These are phyloP conservation scores for Macrolepiota albuminosa DNA, from an alignment of 768 basidiomycete genomes.

Conservation along the genomic window DNA sequence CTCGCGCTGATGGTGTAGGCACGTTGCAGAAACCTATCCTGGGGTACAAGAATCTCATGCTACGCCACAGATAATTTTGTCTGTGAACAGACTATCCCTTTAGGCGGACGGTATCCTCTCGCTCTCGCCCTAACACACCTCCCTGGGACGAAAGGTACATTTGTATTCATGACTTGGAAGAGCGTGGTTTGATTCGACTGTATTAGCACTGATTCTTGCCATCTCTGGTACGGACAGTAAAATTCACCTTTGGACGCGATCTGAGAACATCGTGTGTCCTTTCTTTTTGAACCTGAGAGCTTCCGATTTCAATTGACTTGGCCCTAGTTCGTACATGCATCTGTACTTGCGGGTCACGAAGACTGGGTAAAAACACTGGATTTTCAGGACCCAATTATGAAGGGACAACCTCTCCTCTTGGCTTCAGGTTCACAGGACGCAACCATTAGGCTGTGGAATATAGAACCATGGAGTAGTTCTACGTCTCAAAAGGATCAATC, in stretches of 20 bases:
- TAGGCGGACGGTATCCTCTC: slow-evolving; percentile 72
- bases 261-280: slow-evolving; percentile 46
- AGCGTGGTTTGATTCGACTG: neutral
- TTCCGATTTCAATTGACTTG: neutral
- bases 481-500: slow-evolving; percentile 11
- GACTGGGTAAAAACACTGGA: slow-evolving; percentile 90
- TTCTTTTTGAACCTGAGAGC: neutral
- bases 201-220: slow-evolving; percentile 63
- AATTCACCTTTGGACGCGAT: slow-evolving; percentile 74
- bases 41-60: slow-evolving; percentile 5
- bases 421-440: slow-evolving; percentile 96
- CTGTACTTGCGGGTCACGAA: slow-evolving; percentile 77
- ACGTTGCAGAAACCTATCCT: slow-evolving; percentile 9
- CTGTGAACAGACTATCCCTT: slow-evolving; percentile 53
- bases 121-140: slow-evolving; percentile 59
- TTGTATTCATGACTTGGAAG: neutral
- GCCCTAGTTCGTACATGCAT: slow-evolving; percentile 54
- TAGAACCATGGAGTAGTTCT: slow-evolving; percentile 45
- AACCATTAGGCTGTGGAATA: slow-evolving; percentile 90
- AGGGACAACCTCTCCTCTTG: slow-evolving; percentile 53
- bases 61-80: slow-evolving; percentile 27
- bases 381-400: slow-evolving; percentile 40
- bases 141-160: slow-evolving; percentile 62
- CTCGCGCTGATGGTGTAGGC: slow-evolving; percentile 27
- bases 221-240: slow-evolving; percentile 77